Conservation (phyloP, 306 rosid species). For the Geum urbanum region DNA sequence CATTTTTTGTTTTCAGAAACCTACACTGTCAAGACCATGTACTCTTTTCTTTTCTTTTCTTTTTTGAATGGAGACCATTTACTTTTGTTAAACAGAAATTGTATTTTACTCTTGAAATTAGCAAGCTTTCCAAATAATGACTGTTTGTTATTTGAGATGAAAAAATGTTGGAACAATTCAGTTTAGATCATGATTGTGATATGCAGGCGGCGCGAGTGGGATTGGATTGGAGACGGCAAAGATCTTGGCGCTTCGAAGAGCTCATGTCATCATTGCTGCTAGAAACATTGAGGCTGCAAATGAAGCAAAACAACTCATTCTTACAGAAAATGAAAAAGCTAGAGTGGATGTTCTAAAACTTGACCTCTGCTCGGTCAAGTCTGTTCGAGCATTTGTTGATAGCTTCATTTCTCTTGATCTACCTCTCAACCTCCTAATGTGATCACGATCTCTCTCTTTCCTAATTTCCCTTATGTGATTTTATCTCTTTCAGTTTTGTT, state of each 20-base stretch:
- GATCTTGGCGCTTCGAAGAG: constrained; percentile 63
- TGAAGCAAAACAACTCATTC: constrained; percentile 51
- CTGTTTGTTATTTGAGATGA: not conserved
- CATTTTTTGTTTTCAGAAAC: not conserved
- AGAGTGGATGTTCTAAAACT: constrained; percentile 58
- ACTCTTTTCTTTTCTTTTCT: no score
- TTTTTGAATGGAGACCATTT: no score
- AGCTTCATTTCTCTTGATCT: constrained; percentile 62
- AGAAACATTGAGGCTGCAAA: constrained; percentile 72
- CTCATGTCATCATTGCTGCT: constrained; percentile 64
- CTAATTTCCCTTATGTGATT: not conserved
- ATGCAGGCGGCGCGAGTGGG: constrained; percentile 92
- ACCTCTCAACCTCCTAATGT: constrained; percentile 89
- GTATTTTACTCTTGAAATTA: no score
- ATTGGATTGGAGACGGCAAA: constrained; percentile 85
- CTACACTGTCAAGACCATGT: no score
- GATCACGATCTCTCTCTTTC: constrained; percentile 7
- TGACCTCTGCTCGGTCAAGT: constrained; percentile 62
- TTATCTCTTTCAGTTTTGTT: not conserved
- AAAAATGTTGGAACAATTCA: not conserved
- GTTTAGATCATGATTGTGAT: not conserved
- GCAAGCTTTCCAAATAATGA: no score
- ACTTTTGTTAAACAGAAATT: no score
- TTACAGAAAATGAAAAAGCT: constrained; percentile 40
- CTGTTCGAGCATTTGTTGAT: constrained; percentile 54